phyloP scores from a whole-genome alignment of 2,329 filamentous ascomycete genomes.

The Cordyceps fumosorosea region DNA sequence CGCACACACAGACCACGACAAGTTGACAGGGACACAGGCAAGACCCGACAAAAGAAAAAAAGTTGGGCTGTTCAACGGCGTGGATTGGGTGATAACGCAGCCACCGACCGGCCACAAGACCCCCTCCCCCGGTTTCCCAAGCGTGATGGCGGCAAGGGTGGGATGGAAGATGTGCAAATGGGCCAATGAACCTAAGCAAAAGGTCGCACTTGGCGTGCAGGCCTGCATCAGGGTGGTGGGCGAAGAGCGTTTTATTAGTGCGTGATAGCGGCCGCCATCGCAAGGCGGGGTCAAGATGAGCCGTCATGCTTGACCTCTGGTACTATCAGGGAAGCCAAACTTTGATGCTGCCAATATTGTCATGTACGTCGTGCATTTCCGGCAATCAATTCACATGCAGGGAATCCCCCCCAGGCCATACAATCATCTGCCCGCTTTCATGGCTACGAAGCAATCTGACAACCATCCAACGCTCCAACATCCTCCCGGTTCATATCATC shows the following conservation, averaged over 20 bases:
- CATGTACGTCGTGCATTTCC: background rate
- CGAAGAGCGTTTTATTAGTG: constrained; percentile 1
- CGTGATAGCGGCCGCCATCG: constrained; percentile 5
- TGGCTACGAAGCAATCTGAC: no score
- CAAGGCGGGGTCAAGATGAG: constrained; percentile 3
- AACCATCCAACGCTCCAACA: no score
- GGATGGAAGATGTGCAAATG: constrained; percentile 6
- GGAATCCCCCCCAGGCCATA: background rate
- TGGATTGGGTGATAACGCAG: constrained; percentile 15
- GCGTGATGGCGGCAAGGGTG: constrained; percentile 11
- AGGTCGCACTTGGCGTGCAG: constrained; percentile 1
- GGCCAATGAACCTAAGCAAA: background rate
- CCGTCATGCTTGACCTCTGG: background rate
- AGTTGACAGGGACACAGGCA: background rate
- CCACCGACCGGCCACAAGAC: constrained; percentile 4
- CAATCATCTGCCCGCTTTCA: no score
- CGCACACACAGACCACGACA: no score
- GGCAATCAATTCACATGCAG: background rate
- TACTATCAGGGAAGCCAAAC: background rate
- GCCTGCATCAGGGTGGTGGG: background rate
- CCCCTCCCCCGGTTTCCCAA: constrained; percentile 11
- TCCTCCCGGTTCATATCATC: no score
- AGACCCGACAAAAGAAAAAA: background rate
- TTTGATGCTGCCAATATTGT: background rate
- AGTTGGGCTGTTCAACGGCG: constrained; percentile 9